Conservation (phyloP, 768 basidiomycete species). For the Dioszegia hungarica region DNA sequence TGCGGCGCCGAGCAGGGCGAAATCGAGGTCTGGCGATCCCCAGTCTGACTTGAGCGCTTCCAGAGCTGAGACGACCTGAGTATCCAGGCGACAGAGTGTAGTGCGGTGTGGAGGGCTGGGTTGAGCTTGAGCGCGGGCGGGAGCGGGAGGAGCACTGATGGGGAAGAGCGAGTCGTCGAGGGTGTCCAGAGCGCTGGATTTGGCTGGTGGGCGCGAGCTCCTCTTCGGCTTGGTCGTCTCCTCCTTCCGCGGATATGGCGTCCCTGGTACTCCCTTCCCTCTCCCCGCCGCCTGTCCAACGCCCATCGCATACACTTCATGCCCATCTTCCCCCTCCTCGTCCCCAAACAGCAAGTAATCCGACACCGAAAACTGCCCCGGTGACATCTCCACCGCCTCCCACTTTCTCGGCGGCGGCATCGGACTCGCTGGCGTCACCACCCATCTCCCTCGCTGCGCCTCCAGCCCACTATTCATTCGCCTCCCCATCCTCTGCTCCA, state of each 20-base stretch:
- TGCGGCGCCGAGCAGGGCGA: constrained; percentile 2
- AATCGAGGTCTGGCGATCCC: constrained; percentile 25
- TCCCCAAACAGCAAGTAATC: background rate
- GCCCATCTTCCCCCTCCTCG: background rate
- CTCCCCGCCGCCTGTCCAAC: too few species aligned
- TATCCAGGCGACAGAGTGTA: constrained; percentile 25
- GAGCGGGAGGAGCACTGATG: constrained; percentile 12
- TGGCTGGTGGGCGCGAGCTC: background rate
- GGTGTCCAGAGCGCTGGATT: background rate
- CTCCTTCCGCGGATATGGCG: background rate
- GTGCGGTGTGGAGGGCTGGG: background rate
- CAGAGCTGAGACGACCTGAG: constrained; percentile 25
- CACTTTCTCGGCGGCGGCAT: background rate
- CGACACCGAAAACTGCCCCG: constrained; percentile 11
- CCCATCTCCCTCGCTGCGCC: constrained; percentile 14
- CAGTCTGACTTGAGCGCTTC: constrained; percentile 9
- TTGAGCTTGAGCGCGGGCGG: background rate
- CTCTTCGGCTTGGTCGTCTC: background rate
- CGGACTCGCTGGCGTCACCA: background rate
- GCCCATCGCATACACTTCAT: background rate
- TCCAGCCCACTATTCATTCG: background rate
- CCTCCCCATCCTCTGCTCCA: constrained; percentile 14
- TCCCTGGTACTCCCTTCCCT: too few species aligned
- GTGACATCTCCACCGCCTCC: background rate
- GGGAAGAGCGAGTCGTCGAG: constrained; percentile 20